Percentiles rank a stretch among this genome's conserved stretches.
Evolutionary conservation across 176 grass and related monocot genomes (phyloP).

Genomic region (Triticum monococcum): DNA sequence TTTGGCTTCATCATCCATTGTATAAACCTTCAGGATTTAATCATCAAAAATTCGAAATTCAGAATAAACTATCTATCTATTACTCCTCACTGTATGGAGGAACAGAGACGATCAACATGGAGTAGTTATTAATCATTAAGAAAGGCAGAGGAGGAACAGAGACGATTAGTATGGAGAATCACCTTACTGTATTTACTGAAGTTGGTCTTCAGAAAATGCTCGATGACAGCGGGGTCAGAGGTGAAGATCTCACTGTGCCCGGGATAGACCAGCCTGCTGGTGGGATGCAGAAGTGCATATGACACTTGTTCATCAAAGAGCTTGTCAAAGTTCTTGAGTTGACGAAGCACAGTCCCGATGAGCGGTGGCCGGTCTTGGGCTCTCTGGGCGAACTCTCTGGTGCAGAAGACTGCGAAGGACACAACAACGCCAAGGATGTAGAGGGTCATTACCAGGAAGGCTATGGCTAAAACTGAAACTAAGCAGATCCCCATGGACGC

Average conservation of each 20-base stretch:
- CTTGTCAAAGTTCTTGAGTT: slow-evolving; percentile 39
- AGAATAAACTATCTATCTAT: background rate
- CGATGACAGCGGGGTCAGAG: slow-evolving; percentile 37
- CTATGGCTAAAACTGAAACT: slow-evolving; percentile 8
- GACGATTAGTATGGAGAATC: background rate
- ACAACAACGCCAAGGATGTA: slow-evolving; percentile 27
- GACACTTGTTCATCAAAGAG: slow-evolving; percentile 43
- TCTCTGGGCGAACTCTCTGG: slow-evolving; percentile 18
- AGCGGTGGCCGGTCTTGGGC: slow-evolving; percentile 35
- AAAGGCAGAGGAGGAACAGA: background rate
- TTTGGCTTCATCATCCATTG: background rate
- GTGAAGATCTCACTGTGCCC: slow-evolving; percentile 38
- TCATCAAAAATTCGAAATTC: background rate
- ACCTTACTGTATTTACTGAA: slow-evolving; percentile 75
- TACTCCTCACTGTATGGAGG: no score
- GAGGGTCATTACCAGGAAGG: slow-evolving; percentile 28
- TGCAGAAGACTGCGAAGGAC: slow-evolving; percentile 34
- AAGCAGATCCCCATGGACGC: slow-evolving; percentile 5
- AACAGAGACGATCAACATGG: no score
- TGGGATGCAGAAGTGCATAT: slow-evolving; percentile 29
- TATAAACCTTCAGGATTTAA: background rate
- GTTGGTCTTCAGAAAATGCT: slow-evolving; percentile 54
- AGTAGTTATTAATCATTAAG: background rate
- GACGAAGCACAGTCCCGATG: slow-evolving; percentile 30
- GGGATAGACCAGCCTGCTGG: slow-evolving; percentile 36